phyloP scores from a whole-genome alignment of 768 basidiomycete genomes.

The Pisolithus sp. region DNA sequence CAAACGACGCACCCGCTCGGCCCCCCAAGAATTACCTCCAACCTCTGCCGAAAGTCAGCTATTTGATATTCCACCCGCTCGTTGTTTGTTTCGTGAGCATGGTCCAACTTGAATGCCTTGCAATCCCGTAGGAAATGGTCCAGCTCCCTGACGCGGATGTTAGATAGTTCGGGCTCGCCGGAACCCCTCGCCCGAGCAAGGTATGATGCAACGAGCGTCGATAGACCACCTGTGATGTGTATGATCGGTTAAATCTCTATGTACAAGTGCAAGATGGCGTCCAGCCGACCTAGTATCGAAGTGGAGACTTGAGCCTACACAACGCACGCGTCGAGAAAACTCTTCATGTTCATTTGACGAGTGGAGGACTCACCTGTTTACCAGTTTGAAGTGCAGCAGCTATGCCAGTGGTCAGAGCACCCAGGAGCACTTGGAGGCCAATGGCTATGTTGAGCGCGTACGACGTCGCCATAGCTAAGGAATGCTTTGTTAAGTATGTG shows the following conservation, averaged over 20 bases:
- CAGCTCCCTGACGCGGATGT: conserved; percentile 49
- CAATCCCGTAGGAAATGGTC: conserved; percentile 63
- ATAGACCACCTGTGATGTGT: conserved; percentile 43
- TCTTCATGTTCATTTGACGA: no score
- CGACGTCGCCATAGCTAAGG: conserved; percentile 25
- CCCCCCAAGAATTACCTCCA: conserved; percentile 27
- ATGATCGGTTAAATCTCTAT: background rate
- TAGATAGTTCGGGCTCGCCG: conserved; percentile 63
- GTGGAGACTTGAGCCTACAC: conserved; percentile 33
- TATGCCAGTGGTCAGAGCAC: conserved; percentile 61
- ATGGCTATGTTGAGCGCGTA: conserved; percentile 45
- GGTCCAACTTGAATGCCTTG: conserved; percentile 51
- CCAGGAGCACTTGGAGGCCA: conserved; percentile 55
- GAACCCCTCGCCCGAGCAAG: conserved; percentile 65
- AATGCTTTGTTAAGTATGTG: conserved; percentile 9
- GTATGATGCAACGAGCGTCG: conserved; percentile 67
- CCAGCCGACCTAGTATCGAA: conserved; percentile 31
- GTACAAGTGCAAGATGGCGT: background rate
- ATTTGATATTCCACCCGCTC: conserved; percentile 10
- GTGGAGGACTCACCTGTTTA: conserved; percentile 30
- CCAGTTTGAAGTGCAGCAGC: conserved; percentile 41
- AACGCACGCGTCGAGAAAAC: background rate
- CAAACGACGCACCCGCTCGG: background rate
- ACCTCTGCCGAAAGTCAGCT: conserved; percentile 11
- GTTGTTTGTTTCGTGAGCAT: conserved; percentile 32